A percentile compares a stretch with the other conserved stretches of the same genome.
Evolutionary conservation across 2,329 filamentous ascomycete genomes (phyloP).

Genomic region (Diaporthe eres): DNA sequence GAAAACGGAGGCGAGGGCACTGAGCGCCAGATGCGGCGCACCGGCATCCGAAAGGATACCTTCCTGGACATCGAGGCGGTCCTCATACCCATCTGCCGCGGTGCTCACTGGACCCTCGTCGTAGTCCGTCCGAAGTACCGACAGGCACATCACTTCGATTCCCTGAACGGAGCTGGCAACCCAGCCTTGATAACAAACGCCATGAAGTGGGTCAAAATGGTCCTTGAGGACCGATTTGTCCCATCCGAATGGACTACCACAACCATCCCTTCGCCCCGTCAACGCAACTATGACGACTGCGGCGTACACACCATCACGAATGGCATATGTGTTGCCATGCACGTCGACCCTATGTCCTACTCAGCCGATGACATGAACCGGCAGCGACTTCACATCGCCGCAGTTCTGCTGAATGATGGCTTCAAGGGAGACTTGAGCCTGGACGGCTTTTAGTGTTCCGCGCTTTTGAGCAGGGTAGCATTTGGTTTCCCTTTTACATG

Average conservation of each 20-base stretch:
- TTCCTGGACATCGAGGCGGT: slow-evolving; percentile 77
- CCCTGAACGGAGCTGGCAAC: slow-evolving; percentile 63
- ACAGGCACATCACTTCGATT: slow-evolving; percentile 79
- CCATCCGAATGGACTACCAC: slow-evolving; percentile 72
- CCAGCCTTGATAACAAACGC: slow-evolving; percentile 57
- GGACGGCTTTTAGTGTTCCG: slow-evolving; percentile 50
- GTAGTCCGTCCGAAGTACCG: slow-evolving; percentile 73
- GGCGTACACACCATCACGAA: slow-evolving; percentile 85
- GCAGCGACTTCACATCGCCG: slow-evolving; percentile 74
- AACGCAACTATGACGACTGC: slow-evolving; percentile 80
- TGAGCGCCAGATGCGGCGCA: slow-evolving; percentile 69
- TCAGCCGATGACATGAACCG: slow-evolving; percentile 67
- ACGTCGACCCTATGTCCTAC: slow-evolving; percentile 67
- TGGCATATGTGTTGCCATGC: slow-evolving; percentile 72
- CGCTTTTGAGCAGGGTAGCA: neutral
- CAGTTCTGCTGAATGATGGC: slow-evolving; percentile 76
- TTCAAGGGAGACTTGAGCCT: slow-evolving; percentile 73
- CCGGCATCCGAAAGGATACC: slow-evolving; percentile 70
- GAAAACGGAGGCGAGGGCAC: slow-evolving; percentile 62
- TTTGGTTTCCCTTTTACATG: neutral
- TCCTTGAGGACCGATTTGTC: slow-evolving; percentile 69
- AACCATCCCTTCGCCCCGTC: slow-evolving; percentile 64
- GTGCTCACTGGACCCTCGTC: slow-evolving; percentile 79
- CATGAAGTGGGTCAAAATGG: slow-evolving; percentile 68
- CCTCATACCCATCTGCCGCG: slow-evolving; percentile 77